A percentile compares a stretch with the other conserved stretches of the same genome.
These are phyloP conservation scores for Lasiodiplodia hormozganensis DNA, from an alignment of 2,329 filamentous ascomycete species.

Conservation along the genomic window DNA sequence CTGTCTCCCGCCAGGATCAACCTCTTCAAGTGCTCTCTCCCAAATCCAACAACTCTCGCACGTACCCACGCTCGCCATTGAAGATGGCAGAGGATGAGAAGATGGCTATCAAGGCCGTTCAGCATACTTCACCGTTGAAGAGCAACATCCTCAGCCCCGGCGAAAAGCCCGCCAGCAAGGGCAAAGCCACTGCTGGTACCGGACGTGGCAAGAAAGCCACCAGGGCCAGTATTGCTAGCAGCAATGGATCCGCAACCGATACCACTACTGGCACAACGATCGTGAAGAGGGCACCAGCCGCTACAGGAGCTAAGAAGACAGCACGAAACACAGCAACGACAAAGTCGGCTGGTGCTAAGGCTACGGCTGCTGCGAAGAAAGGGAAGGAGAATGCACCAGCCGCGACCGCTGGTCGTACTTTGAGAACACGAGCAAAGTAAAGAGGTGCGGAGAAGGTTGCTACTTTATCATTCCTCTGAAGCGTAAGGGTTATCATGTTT, in stretches of 20 bases:
- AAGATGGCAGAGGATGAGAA: constrained; percentile 43
- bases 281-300: constrained; percentile 54
- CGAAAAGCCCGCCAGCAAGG: constrained; percentile 50
- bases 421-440: constrained; percentile 27
- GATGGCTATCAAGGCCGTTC: constrained; percentile 55
- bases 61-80: constrained; percentile 65
- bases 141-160: constrained; percentile 43
- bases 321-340: constrained; percentile 21
- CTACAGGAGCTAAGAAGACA: constrained; percentile 19
- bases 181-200: constrained; percentile 66
- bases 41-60: constrained; percentile 79
- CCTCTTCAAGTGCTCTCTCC: constrained; percentile 76
- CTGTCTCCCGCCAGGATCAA: constrained; percentile 41
- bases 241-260: constrained; percentile 68
- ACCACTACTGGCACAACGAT: constrained; percentile 68
- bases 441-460: not conserved
- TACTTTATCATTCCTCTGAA: not conserved
- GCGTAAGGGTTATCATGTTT: constrained; percentile 11
- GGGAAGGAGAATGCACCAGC: constrained; percentile 26
- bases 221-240: constrained; percentile 51
- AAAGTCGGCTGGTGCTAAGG: constrained; percentile 19
- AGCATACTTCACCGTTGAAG: constrained; percentile 49
- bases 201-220: constrained; percentile 57
- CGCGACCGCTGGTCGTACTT: constrained; percentile 13
- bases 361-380: constrained; percentile 28